These are phyloP conservation scores for Phialocephala sp. DNA, from an alignment of 2,329 filamentous ascomycete genomes.

Conservation along the genomic window DNA sequence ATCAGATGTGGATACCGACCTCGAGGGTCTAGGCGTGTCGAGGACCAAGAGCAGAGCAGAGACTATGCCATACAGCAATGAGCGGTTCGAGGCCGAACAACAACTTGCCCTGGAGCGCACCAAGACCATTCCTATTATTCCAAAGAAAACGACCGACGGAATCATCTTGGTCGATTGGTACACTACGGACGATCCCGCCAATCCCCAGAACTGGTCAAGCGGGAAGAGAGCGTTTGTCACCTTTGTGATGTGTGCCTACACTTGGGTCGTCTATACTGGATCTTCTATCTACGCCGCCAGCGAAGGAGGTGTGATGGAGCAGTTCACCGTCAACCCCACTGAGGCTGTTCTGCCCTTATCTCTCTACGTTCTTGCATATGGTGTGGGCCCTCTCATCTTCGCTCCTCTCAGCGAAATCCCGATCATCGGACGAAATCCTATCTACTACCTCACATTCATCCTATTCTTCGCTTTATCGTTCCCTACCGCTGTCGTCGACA, in stretches of 20 bases:
- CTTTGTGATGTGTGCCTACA: constrained; percentile 56
- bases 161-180: constrained; percentile 58
- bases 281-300: constrained; percentile 53
- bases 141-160: constrained; percentile 19
- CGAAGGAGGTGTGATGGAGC: constrained; percentile 53
- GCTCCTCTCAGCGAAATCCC: constrained; percentile 70
- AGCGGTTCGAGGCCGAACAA: constrained; percentile 18
- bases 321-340: constrained; percentile 57
- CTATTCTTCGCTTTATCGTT: constrained; percentile 68
- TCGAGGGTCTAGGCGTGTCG: constrained; percentile 12
- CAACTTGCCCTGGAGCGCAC: constrained; percentile 14
- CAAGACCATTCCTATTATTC: constrained; percentile 17
- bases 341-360: constrained; percentile 61
- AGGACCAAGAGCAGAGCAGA: constrained; percentile 15
- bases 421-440: constrained; percentile 66
- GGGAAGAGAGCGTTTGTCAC: constrained; percentile 45
- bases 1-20: constrained; percentile 15
- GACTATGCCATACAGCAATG: constrained; percentile 20
- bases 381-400: constrained; percentile 66
- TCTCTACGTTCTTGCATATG: constrained; percentile 66
- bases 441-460: constrained; percentile 69
- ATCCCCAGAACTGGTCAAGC: constrained; percentile 14
- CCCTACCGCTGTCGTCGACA: constrained; percentile 64
- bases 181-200: constrained; percentile 45
- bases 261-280: constrained; percentile 60